A percentile compares a stretch with the other conserved stretches of the same genome.
Conservation (phyloP, 2,329 filamentous ascomycete genomes). For the Aspergillus bombycis region DNA sequence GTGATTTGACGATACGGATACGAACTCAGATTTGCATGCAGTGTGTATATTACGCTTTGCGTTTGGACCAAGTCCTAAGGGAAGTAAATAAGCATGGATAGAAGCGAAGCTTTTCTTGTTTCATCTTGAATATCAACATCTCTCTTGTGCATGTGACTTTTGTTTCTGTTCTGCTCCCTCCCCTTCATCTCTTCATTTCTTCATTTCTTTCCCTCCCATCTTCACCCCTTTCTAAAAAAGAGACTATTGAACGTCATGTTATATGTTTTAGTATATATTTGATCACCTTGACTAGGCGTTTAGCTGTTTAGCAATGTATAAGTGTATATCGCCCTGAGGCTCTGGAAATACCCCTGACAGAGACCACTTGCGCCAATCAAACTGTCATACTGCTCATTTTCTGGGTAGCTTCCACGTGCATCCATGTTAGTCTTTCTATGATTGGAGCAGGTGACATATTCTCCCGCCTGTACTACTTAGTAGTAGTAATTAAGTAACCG, state of each 20-base stretch:
- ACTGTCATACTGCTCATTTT: not conserved
- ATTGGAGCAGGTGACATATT: not conserved
- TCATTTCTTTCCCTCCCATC: not conserved
- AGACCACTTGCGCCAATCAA: not conserved
- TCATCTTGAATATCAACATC: constrained; percentile 7
- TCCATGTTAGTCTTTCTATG: not conserved
- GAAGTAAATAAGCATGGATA: constrained; percentile 27
- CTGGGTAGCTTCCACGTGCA: not conserved
- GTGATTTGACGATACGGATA: constrained; percentile 26
- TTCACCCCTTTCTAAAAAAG: not conserved
- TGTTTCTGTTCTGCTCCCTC: not conserved
- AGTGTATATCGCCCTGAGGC: not conserved
- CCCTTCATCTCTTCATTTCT: too few species aligned
- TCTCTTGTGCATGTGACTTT: constrained; percentile 6
- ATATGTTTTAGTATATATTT: not conserved
- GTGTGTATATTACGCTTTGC: constrained; percentile 18
- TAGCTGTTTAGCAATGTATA: not conserved
- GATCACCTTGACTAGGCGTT: not conserved
- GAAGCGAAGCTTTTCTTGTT: constrained; percentile 13
- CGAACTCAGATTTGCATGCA: constrained; percentile 15
- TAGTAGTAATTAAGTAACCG: not conserved
- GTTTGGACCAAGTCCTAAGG: constrained; percentile 9
- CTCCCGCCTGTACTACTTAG: not conserved
- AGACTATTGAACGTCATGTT: not conserved
- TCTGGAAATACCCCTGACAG: not conserved